Percentiles rank a stretch among this genome's conserved stretches.
phyloP scores from a whole-genome alignment of 352 stramenopile species.

The Globisporangium uncinulatum region DNA sequence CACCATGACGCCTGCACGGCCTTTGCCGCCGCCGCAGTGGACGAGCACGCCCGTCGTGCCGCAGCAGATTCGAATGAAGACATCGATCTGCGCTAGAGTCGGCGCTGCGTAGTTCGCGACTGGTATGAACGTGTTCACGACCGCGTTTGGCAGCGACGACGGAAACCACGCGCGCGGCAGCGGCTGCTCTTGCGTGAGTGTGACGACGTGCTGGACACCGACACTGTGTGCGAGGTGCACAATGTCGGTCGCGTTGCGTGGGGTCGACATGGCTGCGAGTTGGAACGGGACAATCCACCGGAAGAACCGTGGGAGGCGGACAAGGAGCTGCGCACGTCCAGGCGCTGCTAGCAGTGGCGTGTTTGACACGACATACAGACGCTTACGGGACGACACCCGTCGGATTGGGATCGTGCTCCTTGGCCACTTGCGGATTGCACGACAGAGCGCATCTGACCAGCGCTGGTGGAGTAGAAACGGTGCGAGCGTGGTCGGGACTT shows the following conservation, averaged over 20 bases:
- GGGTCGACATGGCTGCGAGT: conserved; percentile 34
- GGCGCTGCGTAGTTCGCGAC: conserved; percentile 54
- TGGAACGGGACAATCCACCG: conserved; percentile 41
- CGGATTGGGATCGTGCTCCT: neutral
- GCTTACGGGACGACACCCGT: conserved; percentile 1
- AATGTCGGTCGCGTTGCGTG: conserved; percentile 26
- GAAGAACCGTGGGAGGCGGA: conserved; percentile 35
- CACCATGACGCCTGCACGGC: conserved; percentile 53
- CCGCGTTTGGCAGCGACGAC: conserved; percentile 11
- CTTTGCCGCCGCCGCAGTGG: conserved; percentile 63
- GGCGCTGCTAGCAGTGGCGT: neutral
- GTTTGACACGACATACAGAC: conserved; percentile 5
- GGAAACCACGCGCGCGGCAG: conserved; percentile 26
- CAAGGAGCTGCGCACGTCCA: conserved; percentile 10
- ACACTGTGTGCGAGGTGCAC: conserved; percentile 21
- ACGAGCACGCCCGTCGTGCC: conserved; percentile 27
- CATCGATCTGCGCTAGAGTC: conserved; percentile 46
- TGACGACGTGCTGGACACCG: conserved; percentile 29
- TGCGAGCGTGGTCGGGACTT: conserved; percentile 21
- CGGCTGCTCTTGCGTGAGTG: conserved; percentile 32
- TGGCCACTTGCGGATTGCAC: neutral
- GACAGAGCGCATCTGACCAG: conserved; percentile 17
- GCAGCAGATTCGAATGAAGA: conserved; percentile 47
- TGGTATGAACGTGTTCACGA: conserved; percentile 36
- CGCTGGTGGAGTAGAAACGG: conserved; percentile 11